Evolutionary conservation across 192 early-diverging fungal genomes (phyloP).

Genomic region (Funneliformis geosporum): DNA sequence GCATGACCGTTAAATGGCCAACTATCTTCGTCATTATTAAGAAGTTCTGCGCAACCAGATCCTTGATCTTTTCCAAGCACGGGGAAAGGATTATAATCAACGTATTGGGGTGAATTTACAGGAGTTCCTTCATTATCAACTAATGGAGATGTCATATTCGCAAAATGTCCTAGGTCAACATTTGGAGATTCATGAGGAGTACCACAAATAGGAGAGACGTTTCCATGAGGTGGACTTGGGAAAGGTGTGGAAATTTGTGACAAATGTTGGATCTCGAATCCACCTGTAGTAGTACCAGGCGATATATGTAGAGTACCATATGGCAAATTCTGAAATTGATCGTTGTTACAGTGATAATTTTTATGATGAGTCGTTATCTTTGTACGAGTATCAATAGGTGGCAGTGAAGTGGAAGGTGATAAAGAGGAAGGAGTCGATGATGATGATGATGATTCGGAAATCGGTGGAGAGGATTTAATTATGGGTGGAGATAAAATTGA

Average conservation of each 20-base stretch:
- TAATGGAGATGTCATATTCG: background rate
- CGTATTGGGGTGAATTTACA: background rate
- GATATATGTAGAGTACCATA: conserved; percentile 12
- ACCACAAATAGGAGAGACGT: background rate
- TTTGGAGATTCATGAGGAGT: conserved; percentile 18
- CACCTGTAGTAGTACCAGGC: background rate
- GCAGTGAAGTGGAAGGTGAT: background rate
- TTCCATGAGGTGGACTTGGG: background rate
- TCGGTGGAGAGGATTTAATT: background rate
- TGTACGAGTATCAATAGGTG: background rate
- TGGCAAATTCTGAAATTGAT: conserved; percentile 3
- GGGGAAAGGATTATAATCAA: background rate
- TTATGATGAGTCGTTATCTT: background rate
- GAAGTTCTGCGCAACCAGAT: background rate
- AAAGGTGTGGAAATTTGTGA: conserved; percentile 16
- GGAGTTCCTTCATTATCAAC: background rate
- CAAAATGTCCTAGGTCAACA: conserved; percentile 3
- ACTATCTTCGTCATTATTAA: conserved; percentile 1
- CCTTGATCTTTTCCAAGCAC: background rate
- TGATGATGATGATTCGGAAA: background rate
- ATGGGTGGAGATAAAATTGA: background rate
- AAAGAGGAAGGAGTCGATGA: background rate
- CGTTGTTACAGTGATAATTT: background rate
- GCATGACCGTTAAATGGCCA: background rate
- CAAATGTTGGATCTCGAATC: background rate